Evolutionary conservation across 768 basidiomycete genomes (phyloP), one percentile per base, ranked within the genome.

Genomic region (Leucocoprinus leucothites): DNA sequence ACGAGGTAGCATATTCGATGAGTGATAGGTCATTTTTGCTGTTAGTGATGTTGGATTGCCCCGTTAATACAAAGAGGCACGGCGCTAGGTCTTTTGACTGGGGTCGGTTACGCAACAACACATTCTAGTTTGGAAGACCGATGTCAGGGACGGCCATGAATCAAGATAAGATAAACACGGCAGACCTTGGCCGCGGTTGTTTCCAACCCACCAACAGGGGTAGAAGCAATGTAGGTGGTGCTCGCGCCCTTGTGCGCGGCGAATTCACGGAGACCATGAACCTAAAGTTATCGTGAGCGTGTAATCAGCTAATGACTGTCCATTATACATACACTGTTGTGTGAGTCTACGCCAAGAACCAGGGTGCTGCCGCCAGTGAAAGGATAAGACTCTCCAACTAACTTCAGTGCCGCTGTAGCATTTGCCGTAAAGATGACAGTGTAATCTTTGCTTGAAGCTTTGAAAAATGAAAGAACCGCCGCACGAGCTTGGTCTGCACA

Each of bases 391-490:
- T 94, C 91, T 31, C 90, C 91, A 38, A 93, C 79, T 28, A 94
- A 77, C 63, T 91, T 92, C 61, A 94, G 74, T 0, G 91, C 89
- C 4, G 77, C 86, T 7, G 86, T 85, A 7, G 91, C 86, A 64
- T 93, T 93, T 9, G 86, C 71, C 3, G 90, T 92, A 69, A 92
- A 93, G 46, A 93, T 74, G 51, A 92, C 89, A 9, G 87, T 84
- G 65, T 91, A 93, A 0, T 85, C 87, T 21, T 80, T 75, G n/a
- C 34, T 31, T 4, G 88, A 79, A 16, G 91, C 91, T 38, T 78
- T 76, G 66, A 94, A 90, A 71, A 90, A 91, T 5, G 86, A 74
- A 8, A 94, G 78, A 0, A 92, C 85, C 31, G 87, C 82, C 8
- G 78, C 68, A 9, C 91, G 81, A 4, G 91, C 91, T 62, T 89